Base-by-base conservation (phyloP, 768 basidiomycete species). In the Auriscalpium vulgare region DNA sequence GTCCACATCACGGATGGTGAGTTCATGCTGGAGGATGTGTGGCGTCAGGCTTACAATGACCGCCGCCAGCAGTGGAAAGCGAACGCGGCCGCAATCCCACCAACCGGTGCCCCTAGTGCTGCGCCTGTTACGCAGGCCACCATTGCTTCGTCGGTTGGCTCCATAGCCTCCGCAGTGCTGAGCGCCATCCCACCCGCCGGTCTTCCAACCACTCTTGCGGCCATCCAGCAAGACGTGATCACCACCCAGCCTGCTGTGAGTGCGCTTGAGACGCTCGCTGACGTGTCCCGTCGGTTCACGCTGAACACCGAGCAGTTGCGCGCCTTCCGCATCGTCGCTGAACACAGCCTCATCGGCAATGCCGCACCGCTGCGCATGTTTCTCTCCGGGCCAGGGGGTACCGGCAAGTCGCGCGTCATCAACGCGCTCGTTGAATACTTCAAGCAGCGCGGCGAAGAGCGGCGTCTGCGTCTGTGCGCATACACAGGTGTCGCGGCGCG, bases 391-490 rank as follows among this genome's bases (percentile, higher is more conserved):
- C 55, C 74, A 1, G 75, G 71, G 6, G 76, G 76, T 1, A 77
- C 76, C 0, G 76, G 77, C 0, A 79, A 78, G 63, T 72, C 71
- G 0, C 51, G 66, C 14, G 71, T 77, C 2, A 69, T 78, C 2
- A 56, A 69, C 38, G 72, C 73, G 0, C 14, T 77, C 0, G 62
- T 60, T 21, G 63, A 65, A 1, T 72, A 70, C 46, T 76, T 75
- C 58, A 43, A 48, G 0, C 2, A 40, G 1, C 11, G 57, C 9
- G 50, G 59, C 0, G 56, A 75, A 49, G 14, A 9, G 0, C 54
- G 66, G 0, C 53, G 68, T 4, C 67, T 76, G 23, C 55, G 68
- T 0, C 53, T 74, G 0, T 50, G 66, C 10, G 66, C 73, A 0
- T 75, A 63, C 52, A 76, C 72, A 8, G 77, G 75, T 0, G 65